phyloP scores from a whole-genome alignment of 1,284 basidiomycete genomes.

The Malassezia dermatis region DNA sequence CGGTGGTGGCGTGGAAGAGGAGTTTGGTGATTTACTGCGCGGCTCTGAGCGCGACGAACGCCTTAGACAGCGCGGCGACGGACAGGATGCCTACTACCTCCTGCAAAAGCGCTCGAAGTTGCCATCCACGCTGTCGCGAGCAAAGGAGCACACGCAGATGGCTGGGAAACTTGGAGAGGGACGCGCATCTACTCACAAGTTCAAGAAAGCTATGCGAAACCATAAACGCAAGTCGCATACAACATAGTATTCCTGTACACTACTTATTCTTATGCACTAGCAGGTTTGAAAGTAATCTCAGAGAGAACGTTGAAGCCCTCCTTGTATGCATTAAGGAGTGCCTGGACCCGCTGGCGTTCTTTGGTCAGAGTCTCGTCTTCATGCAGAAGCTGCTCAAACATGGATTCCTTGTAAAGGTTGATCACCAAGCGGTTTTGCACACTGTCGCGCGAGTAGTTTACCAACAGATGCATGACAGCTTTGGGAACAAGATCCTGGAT shows the following conservation, averaged over 20 bases:
- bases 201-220: constrained; percentile 13
- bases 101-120: constrained; percentile 8
- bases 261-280: constrained; percentile 5
- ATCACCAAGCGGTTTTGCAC: constrained; percentile 92
- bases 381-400: constrained; percentile 81
- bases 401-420: constrained; percentile 65
- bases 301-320: constrained; percentile 63
- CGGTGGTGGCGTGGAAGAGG: constrained; percentile 44
- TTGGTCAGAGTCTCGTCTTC: constrained; percentile 91
- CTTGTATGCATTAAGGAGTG: constrained; percentile 87
- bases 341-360: constrained; percentile 85
- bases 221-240: constrained; percentile 4
- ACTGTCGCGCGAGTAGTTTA: constrained; percentile 89
- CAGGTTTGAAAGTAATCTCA: constrained; percentile 12
- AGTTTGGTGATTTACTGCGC: constrained; percentile 42
- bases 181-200: constrained; percentile 5
- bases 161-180: not conserved
- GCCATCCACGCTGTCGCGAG: not conserved
- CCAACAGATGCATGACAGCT: constrained; percentile 57
- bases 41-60: constrained; percentile 15
- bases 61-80: constrained; percentile 16
- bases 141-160: not conserved
- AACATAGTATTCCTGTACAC: not conserved
- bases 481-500: constrained; percentile 97
- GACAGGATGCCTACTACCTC: constrained; percentile 3